Base-by-base conservation (phyloP, 441 rosid genomes). In the Lagerstroemia fauriei region DNA sequence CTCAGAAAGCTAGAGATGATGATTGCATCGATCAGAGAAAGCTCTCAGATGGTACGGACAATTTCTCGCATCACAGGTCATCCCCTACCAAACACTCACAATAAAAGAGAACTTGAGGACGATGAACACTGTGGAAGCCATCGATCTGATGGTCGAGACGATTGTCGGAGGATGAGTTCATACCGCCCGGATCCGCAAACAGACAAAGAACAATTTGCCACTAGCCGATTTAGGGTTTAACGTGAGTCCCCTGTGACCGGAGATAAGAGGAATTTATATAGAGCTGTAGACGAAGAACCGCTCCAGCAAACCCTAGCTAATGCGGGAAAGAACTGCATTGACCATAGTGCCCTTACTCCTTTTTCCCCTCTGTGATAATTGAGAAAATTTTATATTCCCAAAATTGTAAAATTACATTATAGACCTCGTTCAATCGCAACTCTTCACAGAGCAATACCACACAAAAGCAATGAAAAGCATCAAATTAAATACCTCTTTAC, bases 21-120 rank as follows among this genome's bases (percentile, higher is more conserved):
- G 24, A 53, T 1, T 24, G 56, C 78, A 68, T 89, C 88, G 87
- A 87, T 77, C 86, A 85, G 61, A 69, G 73, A 76, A 16, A 53
- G 24, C 7, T 1, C 89, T 89, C 90, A 88, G 89, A 88, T 89
- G 90, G 91, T 87, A 88, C 90, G 92, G 88, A 88, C 90, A 89
- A 84, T 50, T 66, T 31, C 38, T 9, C 27, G 69, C 92, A 88
- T 88, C 89, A 88, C 83, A 0, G 89, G 88, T 88, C 80, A 14
- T 32, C 75, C 44, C 22, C 34, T 32, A 59, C 12, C 66, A 59
- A 59, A 59, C 5, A 18, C 18, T 20, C 59, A 10, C 1, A 10
- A 48, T 14, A 8, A 48, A 53, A 12, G 11, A 47, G 59, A 20
- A 53, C 20, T 14, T 4, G 59, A 53, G 22, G 7, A 53, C 59